Evolutionary conservation across 2,329 filamentous ascomycete genomes (phyloP).

Genomic region (Xylaria sp.): DNA sequence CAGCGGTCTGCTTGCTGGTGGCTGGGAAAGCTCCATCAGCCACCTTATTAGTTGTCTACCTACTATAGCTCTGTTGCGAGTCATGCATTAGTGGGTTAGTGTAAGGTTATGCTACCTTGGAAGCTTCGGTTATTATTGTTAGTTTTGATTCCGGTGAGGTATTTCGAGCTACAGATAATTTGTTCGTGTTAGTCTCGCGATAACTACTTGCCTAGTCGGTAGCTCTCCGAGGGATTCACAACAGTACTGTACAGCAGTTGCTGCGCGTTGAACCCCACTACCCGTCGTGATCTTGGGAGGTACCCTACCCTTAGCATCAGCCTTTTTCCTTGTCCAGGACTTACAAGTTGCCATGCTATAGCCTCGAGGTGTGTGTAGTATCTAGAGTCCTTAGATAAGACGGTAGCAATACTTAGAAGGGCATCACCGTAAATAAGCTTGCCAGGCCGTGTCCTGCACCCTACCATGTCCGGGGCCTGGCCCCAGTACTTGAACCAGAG

Average conservation of each 20-base stretch:
- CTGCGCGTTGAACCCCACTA: constrained; percentile 15
- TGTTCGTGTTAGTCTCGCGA: constrained; percentile 17
- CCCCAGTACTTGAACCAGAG: constrained; percentile 9
- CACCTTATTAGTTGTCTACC: constrained; percentile 23
- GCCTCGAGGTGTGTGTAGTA: constrained; percentile 10
- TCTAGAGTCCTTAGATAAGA: too few relatives aligned
- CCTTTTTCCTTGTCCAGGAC: constrained; percentile 6
- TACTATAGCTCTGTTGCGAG: constrained; percentile 11
- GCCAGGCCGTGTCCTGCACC: constrained; percentile 8
- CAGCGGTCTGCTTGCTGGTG: constrained; percentile 18
- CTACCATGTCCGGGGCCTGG: not conserved
- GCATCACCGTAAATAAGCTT: constrained; percentile 14
- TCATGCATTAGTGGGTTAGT: constrained; percentile 9
- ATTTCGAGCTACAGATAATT: not conserved
- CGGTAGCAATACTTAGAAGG: not conserved
- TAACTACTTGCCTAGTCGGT: not conserved
- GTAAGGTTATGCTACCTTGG: constrained; percentile 2
- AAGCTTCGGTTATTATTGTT: not conserved
- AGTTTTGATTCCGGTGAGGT: not conserved
- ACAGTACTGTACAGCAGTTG: not conserved
- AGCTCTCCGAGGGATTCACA: not conserved
- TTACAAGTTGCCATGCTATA: constrained; percentile 11
- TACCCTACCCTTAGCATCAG: not conserved
- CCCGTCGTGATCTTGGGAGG: constrained; percentile 18
- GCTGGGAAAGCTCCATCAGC: constrained; percentile 36